Percentiles rank a stretch among this genome's conserved stretches.
These are phyloP conservation scores for Geoglossum cookeanum DNA, from an alignment of 2,329 filamentous ascomycete species.

Conservation along the genomic window DNA sequence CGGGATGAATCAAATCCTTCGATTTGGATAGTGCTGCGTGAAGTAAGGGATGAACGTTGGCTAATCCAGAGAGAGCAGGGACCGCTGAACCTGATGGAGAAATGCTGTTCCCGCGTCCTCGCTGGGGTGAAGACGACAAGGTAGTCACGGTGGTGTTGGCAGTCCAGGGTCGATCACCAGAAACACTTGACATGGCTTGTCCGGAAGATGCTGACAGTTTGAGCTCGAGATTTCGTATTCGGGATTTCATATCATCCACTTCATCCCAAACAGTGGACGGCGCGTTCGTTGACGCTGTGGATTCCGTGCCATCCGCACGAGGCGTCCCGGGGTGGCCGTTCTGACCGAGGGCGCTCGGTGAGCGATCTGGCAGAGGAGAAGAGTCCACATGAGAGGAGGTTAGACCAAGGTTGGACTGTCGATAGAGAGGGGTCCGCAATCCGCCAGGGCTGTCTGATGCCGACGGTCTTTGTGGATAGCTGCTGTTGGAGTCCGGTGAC, in stretches of 20 bases:
- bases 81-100: background rate
- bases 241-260: constrained; percentile 81
- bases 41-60: constrained; percentile 56
- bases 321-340: background rate
- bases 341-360: background rate
- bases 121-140: constrained; percentile 74
- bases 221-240: constrained; percentile 75
- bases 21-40: constrained; percentile 66
- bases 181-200: constrained; percentile 54
- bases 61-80: constrained; percentile 8
- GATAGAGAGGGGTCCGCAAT: background rate
- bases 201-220: constrained; percentile 70
- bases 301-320: constrained; percentile 4
- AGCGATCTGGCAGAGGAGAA: background rate
- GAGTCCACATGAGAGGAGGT: background rate
- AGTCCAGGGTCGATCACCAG: constrained; percentile 69
- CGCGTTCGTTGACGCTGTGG: constrained; percentile 69
- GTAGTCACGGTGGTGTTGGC: constrained; percentile 85
- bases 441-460: background rate
- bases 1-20: constrained; percentile 45
- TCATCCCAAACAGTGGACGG: constrained; percentile 97
- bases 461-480: background rate
- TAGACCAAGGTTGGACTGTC: background rate
- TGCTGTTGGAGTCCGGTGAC: background rate
- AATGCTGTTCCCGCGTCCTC: constrained; percentile 33